Evolutionary conservation across 352 stramenopile genomes (phyloP).

Genomic region (Phytophthora cryptogea): DNA sequence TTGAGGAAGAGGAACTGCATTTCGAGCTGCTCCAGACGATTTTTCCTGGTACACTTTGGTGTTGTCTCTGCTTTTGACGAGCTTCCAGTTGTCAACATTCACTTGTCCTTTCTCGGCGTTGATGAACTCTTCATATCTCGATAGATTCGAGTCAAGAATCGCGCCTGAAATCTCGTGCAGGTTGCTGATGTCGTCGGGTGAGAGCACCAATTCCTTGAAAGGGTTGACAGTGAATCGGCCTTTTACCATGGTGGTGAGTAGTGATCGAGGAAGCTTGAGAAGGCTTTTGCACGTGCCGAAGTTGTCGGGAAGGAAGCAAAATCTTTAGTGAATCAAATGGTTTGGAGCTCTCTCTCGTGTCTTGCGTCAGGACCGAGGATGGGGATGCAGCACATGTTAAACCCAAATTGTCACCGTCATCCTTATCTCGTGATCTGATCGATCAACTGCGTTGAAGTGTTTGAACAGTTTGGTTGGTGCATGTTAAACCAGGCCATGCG

Average conservation of each 20-base stretch:
- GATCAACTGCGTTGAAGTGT: slow-evolving; percentile 2
- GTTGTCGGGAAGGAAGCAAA: slow-evolving; percentile 24
- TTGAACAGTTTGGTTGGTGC: no score
- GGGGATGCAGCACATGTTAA: no score
- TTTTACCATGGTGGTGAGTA: slow-evolving; percentile 23
- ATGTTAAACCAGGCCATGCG: slow-evolving; percentile 24
- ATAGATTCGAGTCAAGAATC: slow-evolving; percentile 36
- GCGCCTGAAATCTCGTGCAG: slow-evolving; percentile 33
- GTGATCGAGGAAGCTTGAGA: not conserved
- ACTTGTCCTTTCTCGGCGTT: slow-evolving; percentile 24
- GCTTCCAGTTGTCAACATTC: slow-evolving; percentile 34
- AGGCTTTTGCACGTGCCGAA: not conserved
- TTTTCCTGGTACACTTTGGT: slow-evolving; percentile 32
- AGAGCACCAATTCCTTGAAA: slow-evolving; percentile 34
- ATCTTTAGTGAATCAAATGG: slow-evolving; percentile 9
- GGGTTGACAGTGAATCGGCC: slow-evolving; percentile 44
- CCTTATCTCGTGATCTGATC: no score
- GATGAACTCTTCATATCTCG: slow-evolving; percentile 37
- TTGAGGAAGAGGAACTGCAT: slow-evolving; percentile 19
- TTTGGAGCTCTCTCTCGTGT: slow-evolving; percentile 4
- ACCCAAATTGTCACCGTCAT: no score
- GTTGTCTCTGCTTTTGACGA: slow-evolving; percentile 37
- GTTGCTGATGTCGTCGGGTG: slow-evolving; percentile 25
- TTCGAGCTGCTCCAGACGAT: slow-evolving; percentile 1
- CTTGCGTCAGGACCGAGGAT: not conserved